Evolutionary conservation across 1,139 yeast species (phyloP).

Genomic region (Casaregolazyma lundiana): DNA sequence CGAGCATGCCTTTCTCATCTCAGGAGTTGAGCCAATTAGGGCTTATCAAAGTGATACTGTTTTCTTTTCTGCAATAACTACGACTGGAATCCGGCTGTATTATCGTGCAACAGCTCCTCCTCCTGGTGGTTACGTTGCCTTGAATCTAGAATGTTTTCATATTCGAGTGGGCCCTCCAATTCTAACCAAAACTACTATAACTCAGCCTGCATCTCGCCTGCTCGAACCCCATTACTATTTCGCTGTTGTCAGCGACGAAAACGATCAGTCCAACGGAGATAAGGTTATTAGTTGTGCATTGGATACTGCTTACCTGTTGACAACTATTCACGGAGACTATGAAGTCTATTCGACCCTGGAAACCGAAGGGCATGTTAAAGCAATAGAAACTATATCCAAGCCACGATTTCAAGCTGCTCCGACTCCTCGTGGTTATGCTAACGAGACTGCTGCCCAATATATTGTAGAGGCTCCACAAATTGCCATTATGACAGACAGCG

Average conservation of each 20-base stretch:
- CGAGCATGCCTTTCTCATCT: conserved; percentile 6
- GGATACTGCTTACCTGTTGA: conserved; percentile 7
- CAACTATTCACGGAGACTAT: conserved; percentile 8
- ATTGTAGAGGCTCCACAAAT: conserved; percentile 50
- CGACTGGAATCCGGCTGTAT: conserved; percentile 7
- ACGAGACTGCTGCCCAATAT: conserved; percentile 82
- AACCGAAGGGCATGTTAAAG: conserved; percentile 62
- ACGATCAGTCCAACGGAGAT: conserved; percentile 4
- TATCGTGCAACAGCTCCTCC: conserved; percentile 8
- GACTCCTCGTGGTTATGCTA: conserved; percentile 74
- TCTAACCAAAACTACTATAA: conserved; percentile 2
- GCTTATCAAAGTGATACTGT: conserved; percentile 4
- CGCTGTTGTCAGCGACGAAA: conserved; percentile 3
- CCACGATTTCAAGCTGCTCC: conserved; percentile 67
- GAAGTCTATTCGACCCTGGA: conserved; percentile 34
- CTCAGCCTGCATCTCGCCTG: conserved; percentile 3
- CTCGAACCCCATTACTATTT: conserved; percentile 9
- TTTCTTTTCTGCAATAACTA: conserved; percentile 8
- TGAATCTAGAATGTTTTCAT: conserved; percentile 8
- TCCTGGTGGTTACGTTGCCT: neutral
- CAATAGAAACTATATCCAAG: conserved; percentile 58
- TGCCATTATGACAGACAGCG: conserved; percentile 77
- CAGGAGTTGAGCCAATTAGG: conserved; percentile 7
- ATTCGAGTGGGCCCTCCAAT: conserved; percentile 7
- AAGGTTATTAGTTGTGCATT: conserved; percentile 8